Evolutionary conservation across 108 stramenopile genomes (phyloP).

Genomic region (Nitzschia inconspicua): DNA sequence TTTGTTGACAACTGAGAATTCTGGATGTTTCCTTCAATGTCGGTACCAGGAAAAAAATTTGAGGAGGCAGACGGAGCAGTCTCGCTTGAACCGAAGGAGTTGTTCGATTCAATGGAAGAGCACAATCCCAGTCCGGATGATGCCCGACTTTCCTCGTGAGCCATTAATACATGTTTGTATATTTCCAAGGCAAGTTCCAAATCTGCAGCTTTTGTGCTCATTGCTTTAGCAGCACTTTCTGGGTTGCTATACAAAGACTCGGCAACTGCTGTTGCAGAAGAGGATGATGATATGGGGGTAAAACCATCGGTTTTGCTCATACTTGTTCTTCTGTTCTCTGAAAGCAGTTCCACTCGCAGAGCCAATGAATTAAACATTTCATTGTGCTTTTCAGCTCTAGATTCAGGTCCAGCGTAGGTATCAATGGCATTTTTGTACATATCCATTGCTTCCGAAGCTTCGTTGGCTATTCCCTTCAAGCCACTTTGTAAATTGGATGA

Average conservation of each 20-base stretch:
- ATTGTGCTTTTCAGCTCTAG: slow-evolving; percentile 57
- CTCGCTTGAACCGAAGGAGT: neutral
- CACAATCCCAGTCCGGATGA: neutral
- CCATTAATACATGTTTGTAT: slow-evolving; percentile 44
- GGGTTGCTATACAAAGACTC: neutral
- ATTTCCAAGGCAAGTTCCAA: slow-evolving; percentile 67
- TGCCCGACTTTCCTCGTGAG: slow-evolving; percentile 32
- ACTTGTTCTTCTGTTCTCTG: slow-evolving; percentile 11
- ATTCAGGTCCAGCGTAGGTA: slow-evolving; percentile 26
- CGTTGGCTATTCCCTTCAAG: too few species aligned
- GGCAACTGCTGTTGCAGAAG: neutral
- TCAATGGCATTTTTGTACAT: slow-evolving; percentile 51
- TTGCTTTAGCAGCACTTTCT: neutral
- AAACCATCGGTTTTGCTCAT: too few species aligned
- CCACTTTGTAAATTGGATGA: too few species aligned
- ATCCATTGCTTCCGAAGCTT: slow-evolving; percentile 59
- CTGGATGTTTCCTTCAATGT: too few species aligned
- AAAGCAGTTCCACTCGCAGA: slow-evolving; percentile 41
- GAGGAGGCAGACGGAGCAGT: neutral
- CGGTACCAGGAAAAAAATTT: too few species aligned
- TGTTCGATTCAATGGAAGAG: neutral
- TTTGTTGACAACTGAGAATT: too few species aligned
- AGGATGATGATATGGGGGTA: too few species aligned
- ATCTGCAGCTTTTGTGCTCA: slow-evolving; percentile 26
- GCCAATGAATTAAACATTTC: slow-evolving; percentile 58